Conservation (phyloP, 331 rosid species). For the Telfairia occidentalis region DNA sequence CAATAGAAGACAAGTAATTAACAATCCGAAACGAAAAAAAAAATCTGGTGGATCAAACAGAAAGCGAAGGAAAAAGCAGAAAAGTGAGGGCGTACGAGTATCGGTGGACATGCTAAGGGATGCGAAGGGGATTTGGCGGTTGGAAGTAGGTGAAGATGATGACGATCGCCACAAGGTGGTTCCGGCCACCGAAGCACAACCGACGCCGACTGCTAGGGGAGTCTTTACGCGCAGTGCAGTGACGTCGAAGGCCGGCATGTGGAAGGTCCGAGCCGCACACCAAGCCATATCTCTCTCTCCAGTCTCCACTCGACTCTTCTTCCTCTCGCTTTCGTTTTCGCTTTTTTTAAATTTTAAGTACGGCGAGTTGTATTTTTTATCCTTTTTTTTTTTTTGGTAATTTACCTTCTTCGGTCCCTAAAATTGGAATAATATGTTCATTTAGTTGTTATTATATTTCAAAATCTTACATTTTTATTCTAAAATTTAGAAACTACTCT, state of each 20-base stretch:
- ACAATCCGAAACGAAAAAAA: neutral
- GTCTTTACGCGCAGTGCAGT: conserved; percentile 25
- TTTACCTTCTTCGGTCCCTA: no score
- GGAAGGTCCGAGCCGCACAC: conserved; percentile 40
- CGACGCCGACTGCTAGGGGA: conserved; percentile 34
- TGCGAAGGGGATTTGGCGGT: conserved; percentile 50
- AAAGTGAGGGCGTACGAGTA: conserved; percentile 29
- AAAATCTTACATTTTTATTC: no score
- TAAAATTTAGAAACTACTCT: no score
- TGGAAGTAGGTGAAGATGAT: conserved; percentile 17
- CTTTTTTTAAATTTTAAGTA: no score
- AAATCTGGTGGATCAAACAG: neutral
- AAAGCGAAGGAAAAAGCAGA: neutral
- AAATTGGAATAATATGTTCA: no score
- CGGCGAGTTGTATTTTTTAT: no score
- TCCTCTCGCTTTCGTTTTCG: neutral
- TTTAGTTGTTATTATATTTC: no score
- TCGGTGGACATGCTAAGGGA: conserved; percentile 51
- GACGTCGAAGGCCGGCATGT: conserved; percentile 38
- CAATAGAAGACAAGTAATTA: neutral
- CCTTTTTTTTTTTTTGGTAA: no score
- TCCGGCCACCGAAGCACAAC: conserved; percentile 43
- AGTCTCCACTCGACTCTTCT: neutral
- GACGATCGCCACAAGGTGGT: conserved; percentile 40
- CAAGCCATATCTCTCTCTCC: conserved; percentile 40